Percentiles rank a stretch among this genome's conserved stretches.
These are phyloP conservation scores for Globisporangium sylvaticum DNA, from an alignment of 352 stramenopile genomes.

Conservation along the genomic window DNA sequence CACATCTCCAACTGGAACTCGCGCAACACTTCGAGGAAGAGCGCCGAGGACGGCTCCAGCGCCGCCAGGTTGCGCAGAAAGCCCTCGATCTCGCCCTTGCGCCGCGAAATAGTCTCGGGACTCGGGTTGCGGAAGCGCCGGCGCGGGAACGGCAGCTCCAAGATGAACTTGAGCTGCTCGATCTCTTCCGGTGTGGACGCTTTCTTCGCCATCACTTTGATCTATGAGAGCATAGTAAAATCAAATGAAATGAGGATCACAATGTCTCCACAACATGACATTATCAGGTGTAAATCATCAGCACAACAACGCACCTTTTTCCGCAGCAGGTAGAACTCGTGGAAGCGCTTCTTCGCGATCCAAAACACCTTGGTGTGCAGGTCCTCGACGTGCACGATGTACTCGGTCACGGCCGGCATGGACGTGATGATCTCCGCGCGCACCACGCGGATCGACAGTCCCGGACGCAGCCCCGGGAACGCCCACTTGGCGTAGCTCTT, in stretches of 20 bases:
- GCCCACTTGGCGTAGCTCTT: conserved; percentile 49
- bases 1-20: conserved; percentile 75
- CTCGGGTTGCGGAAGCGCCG: conserved; percentile 51
- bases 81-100: conserved; percentile 59
- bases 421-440: conserved; percentile 49
- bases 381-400: conserved; percentile 73
- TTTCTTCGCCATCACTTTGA: conserved; percentile 39
- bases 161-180: conserved; percentile 66
- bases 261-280: not conserved
- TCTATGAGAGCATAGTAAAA: conserved; percentile 14
- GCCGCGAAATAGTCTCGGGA: conserved; percentile 37
- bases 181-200: conserved; percentile 30
- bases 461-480: conserved; percentile 45
- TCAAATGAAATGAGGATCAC: not conserved
- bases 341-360: conserved; percentile 79
- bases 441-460: conserved; percentile 69
- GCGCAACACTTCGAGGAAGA: conserved; percentile 56
- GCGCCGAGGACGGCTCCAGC: conserved; percentile 47
- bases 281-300: not conserved
- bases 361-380: conserved; percentile 81
- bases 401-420: conserved; percentile 63
- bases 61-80: conserved; percentile 72
- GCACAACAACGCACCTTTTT: conserved; percentile 38
- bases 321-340: conserved; percentile 65
- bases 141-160: conserved; percentile 69